These are phyloP conservation scores for Irpex sp. DNA, from an alignment of 1,284 basidiomycete genomes.

Conservation along the genomic window DNA sequence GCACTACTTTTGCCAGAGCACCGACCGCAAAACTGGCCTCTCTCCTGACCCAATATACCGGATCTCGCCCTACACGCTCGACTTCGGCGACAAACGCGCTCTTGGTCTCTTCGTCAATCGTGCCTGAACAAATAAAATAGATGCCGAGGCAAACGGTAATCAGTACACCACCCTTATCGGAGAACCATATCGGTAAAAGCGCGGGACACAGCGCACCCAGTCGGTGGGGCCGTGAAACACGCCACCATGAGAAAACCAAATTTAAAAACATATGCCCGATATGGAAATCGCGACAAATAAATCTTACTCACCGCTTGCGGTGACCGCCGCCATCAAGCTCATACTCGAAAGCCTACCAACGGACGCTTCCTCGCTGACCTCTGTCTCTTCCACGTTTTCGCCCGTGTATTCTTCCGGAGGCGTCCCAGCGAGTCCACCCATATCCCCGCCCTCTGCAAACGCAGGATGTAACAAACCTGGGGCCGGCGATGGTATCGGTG, in stretches of 20 bases:
- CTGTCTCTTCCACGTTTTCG: slow-evolving; percentile 25
- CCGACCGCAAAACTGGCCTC: slow-evolving; percentile 91
- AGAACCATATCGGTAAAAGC: background rate
- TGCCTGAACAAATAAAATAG: slow-evolving; percentile 38
- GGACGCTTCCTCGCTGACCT: slow-evolving; percentile 67
- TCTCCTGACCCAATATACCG: slow-evolving; percentile 81
- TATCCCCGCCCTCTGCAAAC: slow-evolving; percentile 1
- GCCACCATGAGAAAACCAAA: slow-evolving; percentile 4
- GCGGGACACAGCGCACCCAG: background rate
- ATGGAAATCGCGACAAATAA: slow-evolving; percentile 9
- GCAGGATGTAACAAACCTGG: background rate
- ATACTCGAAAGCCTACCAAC: slow-evolving; percentile 89
- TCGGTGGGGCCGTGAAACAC: slow-evolving; percentile 8
- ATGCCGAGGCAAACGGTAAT: background rate
- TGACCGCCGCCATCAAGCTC: slow-evolving; percentile 87
- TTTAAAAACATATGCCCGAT: slow-evolving; percentile 9
- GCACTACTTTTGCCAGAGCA: slow-evolving; percentile 82
- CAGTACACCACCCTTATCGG: background rate
- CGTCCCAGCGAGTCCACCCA: slow-evolving; percentile 4
- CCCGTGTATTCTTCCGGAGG: slow-evolving; percentile 5
- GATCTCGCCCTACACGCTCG: slow-evolving; percentile 73
- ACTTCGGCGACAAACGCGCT: slow-evolving; percentile 80
- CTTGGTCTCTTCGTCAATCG: slow-evolving; percentile 58
- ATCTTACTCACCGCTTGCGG: slow-evolving; percentile 59
- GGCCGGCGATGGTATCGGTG: slow-evolving; percentile 1